Percentiles rank a stretch among this genome's conserved stretches.
phyloP scores from a whole-genome alignment of 768 basidiomycete genomes.

The Leccinum disarticulatum region DNA sequence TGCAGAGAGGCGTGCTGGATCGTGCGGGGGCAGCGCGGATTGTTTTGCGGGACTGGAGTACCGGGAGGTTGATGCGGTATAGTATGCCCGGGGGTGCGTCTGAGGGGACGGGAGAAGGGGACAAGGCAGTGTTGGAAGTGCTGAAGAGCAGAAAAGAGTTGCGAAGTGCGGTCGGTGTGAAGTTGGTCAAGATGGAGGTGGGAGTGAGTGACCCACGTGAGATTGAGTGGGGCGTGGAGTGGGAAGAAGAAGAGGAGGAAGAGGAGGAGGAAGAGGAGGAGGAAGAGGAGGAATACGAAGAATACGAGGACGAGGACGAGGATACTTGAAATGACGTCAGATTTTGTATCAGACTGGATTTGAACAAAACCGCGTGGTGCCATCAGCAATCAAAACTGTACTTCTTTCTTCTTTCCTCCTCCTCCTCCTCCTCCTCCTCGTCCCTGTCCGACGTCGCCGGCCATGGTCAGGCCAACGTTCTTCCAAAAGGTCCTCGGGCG shows the following conservation, averaged over 20 bases:
- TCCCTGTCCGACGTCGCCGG: slow-evolving; percentile 9
- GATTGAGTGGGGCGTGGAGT: slow-evolving; percentile 39
- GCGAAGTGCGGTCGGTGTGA: slow-evolving; percentile 48
- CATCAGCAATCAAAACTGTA: neutral
- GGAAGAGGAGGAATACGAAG: slow-evolving; percentile 24
- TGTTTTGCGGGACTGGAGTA: slow-evolving; percentile 83
- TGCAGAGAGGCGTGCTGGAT: slow-evolving; percentile 71
- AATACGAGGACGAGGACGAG: neutral
- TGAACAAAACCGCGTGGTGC: slow-evolving; percentile 24
- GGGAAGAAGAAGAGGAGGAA: slow-evolving; percentile 39
- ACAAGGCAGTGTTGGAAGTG: slow-evolving; percentile 49
- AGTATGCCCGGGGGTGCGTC: slow-evolving; percentile 47
- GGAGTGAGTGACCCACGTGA: slow-evolving; percentile 42
- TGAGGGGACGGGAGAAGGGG: slow-evolving; percentile 30
- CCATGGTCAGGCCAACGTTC: slow-evolving; percentile 56
- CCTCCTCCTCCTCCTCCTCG: slow-evolving; percentile 1
- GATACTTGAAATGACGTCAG: slow-evolving; percentile 19
- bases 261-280: slow-evolving; percentile 33
- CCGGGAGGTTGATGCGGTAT: slow-evolving; percentile 72
- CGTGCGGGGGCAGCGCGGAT: slow-evolving; percentile 71
- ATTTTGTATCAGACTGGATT: slow-evolving; percentile 22
- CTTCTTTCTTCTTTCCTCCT: slow-evolving; percentile 3
- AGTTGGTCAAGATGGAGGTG: slow-evolving; percentile 54
- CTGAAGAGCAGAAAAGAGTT: slow-evolving; percentile 64
- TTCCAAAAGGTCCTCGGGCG: slow-evolving; percentile 59